phyloP scores from a whole-genome alignment of 1,284 basidiomycete species.

The Ganoderma meredithae region DNA sequence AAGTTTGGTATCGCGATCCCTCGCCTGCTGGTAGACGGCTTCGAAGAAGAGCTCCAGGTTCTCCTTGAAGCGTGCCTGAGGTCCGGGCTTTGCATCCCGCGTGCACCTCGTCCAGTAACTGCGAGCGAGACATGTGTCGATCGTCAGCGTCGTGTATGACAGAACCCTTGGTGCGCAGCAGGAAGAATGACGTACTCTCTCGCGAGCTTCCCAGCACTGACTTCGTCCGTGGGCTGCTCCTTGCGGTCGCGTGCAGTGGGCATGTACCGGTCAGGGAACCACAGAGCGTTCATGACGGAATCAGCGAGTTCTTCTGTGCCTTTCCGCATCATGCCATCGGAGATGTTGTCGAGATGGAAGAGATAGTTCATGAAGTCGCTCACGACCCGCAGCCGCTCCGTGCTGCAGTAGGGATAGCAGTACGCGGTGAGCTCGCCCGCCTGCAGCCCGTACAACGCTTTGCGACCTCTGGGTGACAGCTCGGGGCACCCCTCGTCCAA shows the following conservation, averaged over 20 bases:
- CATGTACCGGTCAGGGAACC: slow-evolving; percentile 44
- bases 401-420: slow-evolving; percentile 63
- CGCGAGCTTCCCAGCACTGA: slow-evolving; percentile 41
- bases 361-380: slow-evolving; percentile 50
- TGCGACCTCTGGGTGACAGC: slow-evolving; percentile 47
- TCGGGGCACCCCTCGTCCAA: slow-evolving; percentile 61
- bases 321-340: slow-evolving; percentile 45
- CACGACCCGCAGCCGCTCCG: slow-evolving; percentile 65
- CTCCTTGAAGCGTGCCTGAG: slow-evolving; percentile 46
- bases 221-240: slow-evolving; percentile 30
- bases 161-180: background rate
- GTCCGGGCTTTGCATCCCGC: slow-evolving; percentile 39
- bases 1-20: slow-evolving; percentile 40
- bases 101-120: slow-evolving; percentile 48
- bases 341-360: slow-evolving; percentile 49
- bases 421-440: slow-evolving; percentile 72
- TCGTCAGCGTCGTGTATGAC: slow-evolving; percentile 5
- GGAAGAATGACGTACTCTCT: slow-evolving; percentile 38
- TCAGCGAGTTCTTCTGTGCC: slow-evolving; percentile 44
- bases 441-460: slow-evolving; percentile 62
- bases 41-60: slow-evolving; percentile 48
- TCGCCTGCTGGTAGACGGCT: slow-evolving; percentile 46
- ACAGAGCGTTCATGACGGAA: slow-evolving; percentile 48
- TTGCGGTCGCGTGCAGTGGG: slow-evolving; percentile 36
- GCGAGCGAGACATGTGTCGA: slow-evolving; percentile 7